A percentile compares a stretch with the other conserved stretches of the same genome.
phyloP scores from a whole-genome alignment of 257 asterid species.

The Echium plantagineum region DNA sequence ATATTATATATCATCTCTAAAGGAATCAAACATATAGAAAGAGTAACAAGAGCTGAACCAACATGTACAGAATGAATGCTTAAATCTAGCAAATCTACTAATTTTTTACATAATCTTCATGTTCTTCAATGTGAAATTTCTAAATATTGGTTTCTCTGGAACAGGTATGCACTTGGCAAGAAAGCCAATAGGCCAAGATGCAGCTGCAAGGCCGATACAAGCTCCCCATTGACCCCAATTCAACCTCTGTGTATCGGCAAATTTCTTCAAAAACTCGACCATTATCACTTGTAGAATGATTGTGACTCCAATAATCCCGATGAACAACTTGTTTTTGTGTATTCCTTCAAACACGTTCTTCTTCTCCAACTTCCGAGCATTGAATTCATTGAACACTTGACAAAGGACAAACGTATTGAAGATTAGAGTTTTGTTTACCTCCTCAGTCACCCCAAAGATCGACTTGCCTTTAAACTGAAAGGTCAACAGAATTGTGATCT shows the following conservation, averaged over 20 bases:
- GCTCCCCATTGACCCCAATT: conserved; percentile 21
- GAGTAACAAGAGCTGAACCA: no score
- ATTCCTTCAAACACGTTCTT: conserved; percentile 45
- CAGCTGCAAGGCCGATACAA: conserved; percentile 15
- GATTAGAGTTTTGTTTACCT: conserved; percentile 38
- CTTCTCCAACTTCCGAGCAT: conserved; percentile 34
- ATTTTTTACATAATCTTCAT: not conserved
- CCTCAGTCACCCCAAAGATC: conserved; percentile 19
- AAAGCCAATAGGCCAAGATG: conserved; percentile 21
- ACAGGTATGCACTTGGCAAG: conserved; percentile 8
- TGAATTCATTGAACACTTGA: conserved; percentile 47
- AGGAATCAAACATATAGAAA: no score
- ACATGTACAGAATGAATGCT: not conserved
- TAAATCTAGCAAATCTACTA: no score
- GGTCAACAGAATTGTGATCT: conserved; percentile 30
- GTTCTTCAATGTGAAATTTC: not conserved
- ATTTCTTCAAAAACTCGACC: conserved; percentile 13
- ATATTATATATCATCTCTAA: no score
- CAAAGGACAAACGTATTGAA: conserved; percentile 62
- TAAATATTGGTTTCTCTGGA: conserved; percentile 5
- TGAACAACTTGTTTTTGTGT: conserved; percentile 13
- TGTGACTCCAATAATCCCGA: conserved; percentile 8
- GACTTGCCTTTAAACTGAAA: conserved; percentile 44
- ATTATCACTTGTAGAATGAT: conserved; percentile 16
- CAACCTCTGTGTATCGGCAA: conserved; percentile 18